Percentiles rank a stretch among this genome's conserved stretches.
Conservation (phyloP, 2,329 filamentous ascomycete species). For the Monilinia vaccinii-corymbosi region DNA sequence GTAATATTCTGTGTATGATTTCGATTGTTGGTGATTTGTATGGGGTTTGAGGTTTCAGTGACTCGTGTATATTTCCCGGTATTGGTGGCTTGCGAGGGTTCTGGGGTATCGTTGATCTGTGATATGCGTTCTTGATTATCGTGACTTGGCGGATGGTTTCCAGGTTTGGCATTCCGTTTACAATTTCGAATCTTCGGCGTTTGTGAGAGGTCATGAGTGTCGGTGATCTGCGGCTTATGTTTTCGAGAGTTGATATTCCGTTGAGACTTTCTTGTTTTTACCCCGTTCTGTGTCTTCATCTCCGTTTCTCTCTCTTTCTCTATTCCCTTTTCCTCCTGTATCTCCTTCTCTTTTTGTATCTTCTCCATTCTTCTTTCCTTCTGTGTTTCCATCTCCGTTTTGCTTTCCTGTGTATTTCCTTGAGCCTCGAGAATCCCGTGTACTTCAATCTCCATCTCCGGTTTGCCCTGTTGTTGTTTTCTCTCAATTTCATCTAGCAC, state of each 20-base stretch:
- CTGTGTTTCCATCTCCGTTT: not conserved
- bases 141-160: not conserved
- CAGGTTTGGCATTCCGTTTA: not conserved
- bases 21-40: not conserved
- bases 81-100: not conserved
- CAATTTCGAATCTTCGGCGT: not conserved
- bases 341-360: too few species aligned
- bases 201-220: not conserved
- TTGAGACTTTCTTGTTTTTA: not conserved
- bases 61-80: not conserved
- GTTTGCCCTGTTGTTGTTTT: not conserved
- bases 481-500: not conserved
- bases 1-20: not conserved
- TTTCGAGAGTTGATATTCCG: not conserved
- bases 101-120: not conserved
- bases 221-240: not conserved
- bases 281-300: too few species aligned
- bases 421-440: not conserved
- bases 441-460: not conserved
- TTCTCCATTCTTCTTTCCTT: too few species aligned
- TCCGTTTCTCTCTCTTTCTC: too few species aligned
- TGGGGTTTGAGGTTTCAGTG: not conserved
- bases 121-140: not conserved
- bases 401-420: not conserved
- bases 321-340: too few species aligned